Conservation (phyloP, 2,329 filamentous ascomycete species). For the Aureobasidium namibiae region DNA sequence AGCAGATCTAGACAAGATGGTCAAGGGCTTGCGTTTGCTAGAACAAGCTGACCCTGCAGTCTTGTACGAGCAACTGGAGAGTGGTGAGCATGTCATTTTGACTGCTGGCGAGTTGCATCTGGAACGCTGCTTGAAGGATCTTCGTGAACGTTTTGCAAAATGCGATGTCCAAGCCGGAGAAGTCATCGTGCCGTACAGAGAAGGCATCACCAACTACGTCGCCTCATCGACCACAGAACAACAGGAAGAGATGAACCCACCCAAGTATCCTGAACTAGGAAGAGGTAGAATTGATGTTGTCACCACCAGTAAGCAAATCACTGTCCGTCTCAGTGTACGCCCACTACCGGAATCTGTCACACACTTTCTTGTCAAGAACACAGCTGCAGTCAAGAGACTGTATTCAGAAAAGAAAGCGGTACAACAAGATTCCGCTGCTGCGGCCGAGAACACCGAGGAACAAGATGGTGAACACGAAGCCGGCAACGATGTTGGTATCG, state of each 20-base stretch:
- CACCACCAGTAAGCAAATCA: slow-evolving; percentile 81
- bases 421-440: slow-evolving; percentile 29
- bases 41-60: slow-evolving; percentile 95
- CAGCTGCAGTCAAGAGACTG: slow-evolving; percentile 66
- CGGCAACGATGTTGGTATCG: slow-evolving; percentile 38
- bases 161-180: slow-evolving; percentile 93
- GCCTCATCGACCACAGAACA: slow-evolving; percentile 13
- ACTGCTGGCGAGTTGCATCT: slow-evolving; percentile 93
- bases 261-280: slow-evolving; percentile 76
- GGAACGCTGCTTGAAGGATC: slow-evolving; percentile 85
- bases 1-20: slow-evolving; percentile 88
- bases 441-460: slow-evolving; percentile 30
- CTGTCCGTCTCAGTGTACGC: slow-evolving; percentile 64
- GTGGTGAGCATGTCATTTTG: slow-evolving; percentile 87
- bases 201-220: slow-evolving; percentile 65
- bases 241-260: slow-evolving; percentile 84
- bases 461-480: slow-evolving; percentile 29
- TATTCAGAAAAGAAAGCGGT: slow-evolving; percentile 60
- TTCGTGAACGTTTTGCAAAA: slow-evolving; percentile 83
- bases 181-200: slow-evolving; percentile 90
- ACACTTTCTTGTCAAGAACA: slow-evolving; percentile 76
- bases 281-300: slow-evolving; percentile 68
- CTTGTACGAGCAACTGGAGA: slow-evolving; percentile 86
- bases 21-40: slow-evolving; percentile 73
- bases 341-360: slow-evolving; percentile 73